Conservation (phyloP, 2,329 filamentous ascomycete genomes). For the Diaporthe citri region DNA sequence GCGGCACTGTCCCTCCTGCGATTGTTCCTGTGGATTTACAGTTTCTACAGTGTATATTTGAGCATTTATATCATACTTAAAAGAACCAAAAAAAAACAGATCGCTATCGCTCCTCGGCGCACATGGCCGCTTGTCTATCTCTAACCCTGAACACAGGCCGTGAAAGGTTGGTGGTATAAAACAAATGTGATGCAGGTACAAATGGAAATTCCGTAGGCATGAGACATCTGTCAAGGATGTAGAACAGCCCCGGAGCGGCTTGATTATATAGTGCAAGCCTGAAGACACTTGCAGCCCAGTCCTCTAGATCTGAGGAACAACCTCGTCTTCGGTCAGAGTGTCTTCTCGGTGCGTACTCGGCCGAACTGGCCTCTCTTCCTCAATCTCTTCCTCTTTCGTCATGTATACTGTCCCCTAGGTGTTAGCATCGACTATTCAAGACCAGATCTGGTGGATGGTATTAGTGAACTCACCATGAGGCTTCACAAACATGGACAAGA, state of each 20-base stretch:
- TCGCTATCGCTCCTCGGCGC: not conserved
- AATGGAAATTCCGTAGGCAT: not conserved
- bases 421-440: conserved; percentile 6
- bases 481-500: conserved; percentile 77
- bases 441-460: not conserved
- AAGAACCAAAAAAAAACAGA: not conserved
- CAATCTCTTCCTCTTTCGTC: conserved; percentile 31
- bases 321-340: conserved; percentile 43
- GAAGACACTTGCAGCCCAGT: not conserved
- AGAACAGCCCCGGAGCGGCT: not conserved
- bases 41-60: not conserved
- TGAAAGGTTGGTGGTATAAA: not conserved
- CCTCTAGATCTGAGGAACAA: conserved; percentile 42
- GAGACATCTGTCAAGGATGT: not conserved
- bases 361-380: conserved; percentile 1
- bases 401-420: conserved; percentile 40
- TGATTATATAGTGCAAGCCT: not conserved
- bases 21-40: not conserved
- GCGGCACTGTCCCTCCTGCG: not conserved
- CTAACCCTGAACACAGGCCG: conserved; percentile 8
- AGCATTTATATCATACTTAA: not conserved
- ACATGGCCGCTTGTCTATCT: conserved; percentile 15
- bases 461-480: conserved; percentile 75
- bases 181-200: not conserved
- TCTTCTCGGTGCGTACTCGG: conserved; percentile 33